Evolutionary conservation across 2,329 filamentous ascomycete species (phyloP), one percentile per base, ranked within the genome.

Genomic region (Penicillium italicum): DNA sequence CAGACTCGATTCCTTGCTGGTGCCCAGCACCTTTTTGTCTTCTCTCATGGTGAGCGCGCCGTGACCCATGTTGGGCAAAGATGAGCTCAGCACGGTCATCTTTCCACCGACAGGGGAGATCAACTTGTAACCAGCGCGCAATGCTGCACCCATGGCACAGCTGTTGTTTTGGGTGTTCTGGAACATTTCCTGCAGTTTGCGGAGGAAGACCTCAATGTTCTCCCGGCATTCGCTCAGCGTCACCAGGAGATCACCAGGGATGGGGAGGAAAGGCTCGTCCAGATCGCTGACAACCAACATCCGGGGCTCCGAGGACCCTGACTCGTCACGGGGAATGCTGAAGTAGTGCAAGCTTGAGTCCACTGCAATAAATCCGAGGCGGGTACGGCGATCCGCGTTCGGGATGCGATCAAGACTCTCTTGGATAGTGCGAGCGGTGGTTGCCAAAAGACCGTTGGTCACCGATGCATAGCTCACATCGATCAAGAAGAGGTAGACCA

Each of bases 301-400:
- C 66, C 82, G 89, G 1, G 92, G 88, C 66, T 97, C 91, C 41
- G 84, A 87, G 66, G 85, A 89, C 72, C 95, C 92, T 45, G 92
- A 89, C 12, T 85, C 85, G 69, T 97, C 93, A 63, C 91, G 89
- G 40, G 92, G 91, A 58, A 99, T 89, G 10, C 90, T 90, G 76
- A 99, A 99, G 78, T 97, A 99, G 75, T 97, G 91, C 62, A 99
- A 79, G 69, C 90, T 92, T 12, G 91, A 91, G 76, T 99, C 94
- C 24, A 97, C 91, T 8, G 92, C 92, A 72, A 99, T 88, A 74
- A 99, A 99, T 30, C 94, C 94, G 53, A 99, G 82, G 57, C 93
- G 85, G 37, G 94, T 97, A 66, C 94, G 85, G 59, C 92, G 85
- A 72, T 97, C 94, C 24, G 92, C 92, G 74, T 99, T 97, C n/a